Evolutionary conservation across 768 basidiomycete genomes (phyloP), one percentile per base, ranked within the genome.

Genomic region (Leccinum disarticulatum): DNA sequence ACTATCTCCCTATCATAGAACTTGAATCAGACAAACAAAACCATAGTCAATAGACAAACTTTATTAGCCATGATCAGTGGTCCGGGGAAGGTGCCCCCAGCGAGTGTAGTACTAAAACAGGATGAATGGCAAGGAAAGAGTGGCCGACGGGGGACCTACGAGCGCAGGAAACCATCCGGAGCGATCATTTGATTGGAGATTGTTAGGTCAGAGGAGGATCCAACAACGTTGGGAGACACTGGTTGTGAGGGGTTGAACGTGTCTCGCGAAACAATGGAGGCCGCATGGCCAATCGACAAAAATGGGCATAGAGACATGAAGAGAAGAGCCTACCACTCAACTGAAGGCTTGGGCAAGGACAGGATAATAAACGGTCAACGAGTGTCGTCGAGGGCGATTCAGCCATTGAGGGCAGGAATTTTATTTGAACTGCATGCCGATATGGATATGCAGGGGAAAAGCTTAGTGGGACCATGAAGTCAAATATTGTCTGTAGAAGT

Each of bases 131-230:
- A 43, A 27, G 38, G 19, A 28, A 11, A 0, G 14, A 11, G 5
- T 11, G 22, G 48, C 11, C 4, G 1, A 51, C 38, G 33, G 36
- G 35, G 7, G 58, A 70, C 79, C 28, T 50, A 79, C 79, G 77
- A 74, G 59, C 81, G 75, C 52, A 61, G 62, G 60, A 80, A 83
- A 19, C 83, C 81, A 73, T 84, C 83, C 2, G 83, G 83, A 25
- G 78, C 61, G 54, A 83, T 76, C 31, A 63, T 52, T 27, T 61
- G 64, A 64, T 81, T 82, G 5, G 73, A 70, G 25, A 83, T 75
- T 15, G 70, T 66, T 6, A 83, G 28, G 30, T 77, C 69, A 19
- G 67, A 58, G 25, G 47, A 25, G 1, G 68, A 28, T n/a, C 69
- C 70, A 3, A 70, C 55, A 17, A 22, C 50, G 28, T 57, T 28